Base-by-base conservation (phyloP, 1,284 basidiomycete species). In the Tilletia indica region DNA sequence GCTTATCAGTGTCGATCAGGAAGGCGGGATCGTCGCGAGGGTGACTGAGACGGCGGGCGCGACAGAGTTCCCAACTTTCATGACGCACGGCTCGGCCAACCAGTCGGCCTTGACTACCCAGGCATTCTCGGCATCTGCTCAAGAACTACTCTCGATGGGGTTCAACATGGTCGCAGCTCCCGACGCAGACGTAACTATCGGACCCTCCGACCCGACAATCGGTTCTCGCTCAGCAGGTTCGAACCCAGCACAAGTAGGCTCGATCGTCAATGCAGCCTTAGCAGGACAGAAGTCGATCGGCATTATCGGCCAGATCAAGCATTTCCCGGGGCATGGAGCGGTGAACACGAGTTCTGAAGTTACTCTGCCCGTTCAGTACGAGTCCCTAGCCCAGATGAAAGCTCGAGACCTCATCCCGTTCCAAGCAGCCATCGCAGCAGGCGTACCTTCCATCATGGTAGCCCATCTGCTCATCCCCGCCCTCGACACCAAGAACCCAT, bases 91-190 rank as follows among this genome's bases (percentile, higher is more conserved):
- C 51, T 54, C 51, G 51, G 51, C 51, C 51, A 54, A 25, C 16
- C 51, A 54, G 51, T 16, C 51, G 21, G 8, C 51, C 6, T 25
- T 54, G 2, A 54, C 51, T 19, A 54, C 51, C 51, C 16, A 54
- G 51, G 51, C 51, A 1, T 54, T 54, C 51, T n/a, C 16, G 19
- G 51, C 51, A 19, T 11, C 51, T 19, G 16, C 51, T 11, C 19
- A 54, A 19, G 51, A 54, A 25, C 16, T 54, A 8, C 51, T 54
- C 12, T 19, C 51, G 19, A 54, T 54, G 51, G 51, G 51, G 6
- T 54, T 54, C 51, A 54, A 54, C 51, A 54, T 54, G 51, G 51
- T 54, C 51, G 51, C 51, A 19, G 51, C 51, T 6, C 51, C 51
- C 51, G 51, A 54, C 16, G 51, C 51, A 19, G 51, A 54, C 51